Conservation (phyloP, 1,284 basidiomycete species). For the Tylopilus orsonianus region DNA sequence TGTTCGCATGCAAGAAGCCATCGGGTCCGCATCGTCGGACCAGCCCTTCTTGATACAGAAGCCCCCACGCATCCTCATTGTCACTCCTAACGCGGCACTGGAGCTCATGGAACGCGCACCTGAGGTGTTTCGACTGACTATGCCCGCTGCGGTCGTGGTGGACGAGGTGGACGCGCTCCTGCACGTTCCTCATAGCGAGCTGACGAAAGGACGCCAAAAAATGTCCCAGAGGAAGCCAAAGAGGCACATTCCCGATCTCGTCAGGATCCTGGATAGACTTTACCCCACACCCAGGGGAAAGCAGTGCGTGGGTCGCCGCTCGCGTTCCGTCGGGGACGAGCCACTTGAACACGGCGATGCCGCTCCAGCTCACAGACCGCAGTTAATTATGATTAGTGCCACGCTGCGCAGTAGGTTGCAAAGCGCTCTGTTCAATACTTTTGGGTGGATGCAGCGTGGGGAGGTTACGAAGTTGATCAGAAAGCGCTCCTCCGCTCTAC, state of each 20-base stretch:
- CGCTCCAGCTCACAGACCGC: conserved; percentile 41
- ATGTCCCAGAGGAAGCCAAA: conserved; percentile 40
- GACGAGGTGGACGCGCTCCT: conserved; percentile 76
- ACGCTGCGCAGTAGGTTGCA: conserved; percentile 59
- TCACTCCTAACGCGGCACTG: conserved; percentile 65
- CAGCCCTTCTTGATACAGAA: conserved; percentile 40
- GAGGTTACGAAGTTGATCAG: conserved; percentile 48
- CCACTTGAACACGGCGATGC: conserved; percentile 4
- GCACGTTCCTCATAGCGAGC: conserved; percentile 43
- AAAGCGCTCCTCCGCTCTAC: conserved; percentile 24
- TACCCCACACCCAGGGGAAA: conserved; percentile 33
- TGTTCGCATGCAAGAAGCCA: conserved; percentile 31
- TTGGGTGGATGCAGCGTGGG: conserved; percentile 52
- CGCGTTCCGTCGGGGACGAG: conserved; percentile 1
- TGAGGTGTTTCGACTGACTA: conserved; percentile 43
- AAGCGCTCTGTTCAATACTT: conserved; percentile 49
- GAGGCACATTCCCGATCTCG: conserved; percentile 58
- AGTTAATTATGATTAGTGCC: conserved; percentile 68
- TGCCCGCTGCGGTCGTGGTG: conserved; percentile 58
- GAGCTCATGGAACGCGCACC: conserved; percentile 52
- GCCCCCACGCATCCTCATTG: conserved; percentile 67
- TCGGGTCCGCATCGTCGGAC: conserved; percentile 38
- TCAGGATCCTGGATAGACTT: conserved; percentile 56
- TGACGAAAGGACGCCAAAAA: conserved; percentile 26
- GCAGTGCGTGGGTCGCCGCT: neutral